Evolutionary conservation across 1,284 basidiomycete genomes (phyloP).

Genomic region (Trichosporon inkin): DNA sequence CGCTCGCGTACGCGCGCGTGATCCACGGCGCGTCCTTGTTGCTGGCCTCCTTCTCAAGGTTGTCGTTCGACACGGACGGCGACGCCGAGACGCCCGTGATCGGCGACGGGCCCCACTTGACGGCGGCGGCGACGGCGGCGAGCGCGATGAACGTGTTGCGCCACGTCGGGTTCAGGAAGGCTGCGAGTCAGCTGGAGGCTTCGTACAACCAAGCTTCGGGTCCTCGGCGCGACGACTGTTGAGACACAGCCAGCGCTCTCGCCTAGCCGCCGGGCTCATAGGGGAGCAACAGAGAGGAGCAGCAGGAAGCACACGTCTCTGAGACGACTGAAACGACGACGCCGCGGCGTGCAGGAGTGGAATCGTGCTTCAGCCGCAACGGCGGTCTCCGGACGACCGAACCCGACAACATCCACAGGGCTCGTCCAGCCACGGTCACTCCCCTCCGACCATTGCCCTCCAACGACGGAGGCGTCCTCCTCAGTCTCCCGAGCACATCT

Average conservation of each 20-base stretch:
- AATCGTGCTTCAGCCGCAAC: too few species aligned
- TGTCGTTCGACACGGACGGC: slow-evolving; percentile 35
- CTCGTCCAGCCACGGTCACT: background rate
- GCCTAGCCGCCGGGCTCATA: background rate
- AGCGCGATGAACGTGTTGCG: slow-evolving; percentile 33
- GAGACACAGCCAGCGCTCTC: too few species aligned
- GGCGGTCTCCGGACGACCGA: too few species aligned
- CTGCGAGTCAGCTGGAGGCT: slow-evolving; percentile 25
- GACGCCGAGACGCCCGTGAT: slow-evolving; percentile 29
- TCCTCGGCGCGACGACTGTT: too few species aligned
- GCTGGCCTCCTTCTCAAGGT: slow-evolving; percentile 24
- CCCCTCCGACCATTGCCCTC: background rate
- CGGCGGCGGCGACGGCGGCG: slow-evolving; percentile 33
- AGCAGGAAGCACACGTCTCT: background rate
- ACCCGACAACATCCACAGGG: background rate
- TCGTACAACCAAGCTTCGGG: background rate
- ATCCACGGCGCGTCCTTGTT: slow-evolving; percentile 30
- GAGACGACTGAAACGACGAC: background rate
- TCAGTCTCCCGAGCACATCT: background rate
- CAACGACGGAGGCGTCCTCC: too few species aligned
- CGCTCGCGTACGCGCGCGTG: slow-evolving; percentile 45
- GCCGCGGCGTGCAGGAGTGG: too few species aligned
- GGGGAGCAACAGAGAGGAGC: background rate
- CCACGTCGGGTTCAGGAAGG: slow-evolving; percentile 47
- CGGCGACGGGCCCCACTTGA: slow-evolving; percentile 43